Evolutionary conservation across 805 yeast genomes (phyloP).

Genomic region (Starmerella bombicola): DNA sequence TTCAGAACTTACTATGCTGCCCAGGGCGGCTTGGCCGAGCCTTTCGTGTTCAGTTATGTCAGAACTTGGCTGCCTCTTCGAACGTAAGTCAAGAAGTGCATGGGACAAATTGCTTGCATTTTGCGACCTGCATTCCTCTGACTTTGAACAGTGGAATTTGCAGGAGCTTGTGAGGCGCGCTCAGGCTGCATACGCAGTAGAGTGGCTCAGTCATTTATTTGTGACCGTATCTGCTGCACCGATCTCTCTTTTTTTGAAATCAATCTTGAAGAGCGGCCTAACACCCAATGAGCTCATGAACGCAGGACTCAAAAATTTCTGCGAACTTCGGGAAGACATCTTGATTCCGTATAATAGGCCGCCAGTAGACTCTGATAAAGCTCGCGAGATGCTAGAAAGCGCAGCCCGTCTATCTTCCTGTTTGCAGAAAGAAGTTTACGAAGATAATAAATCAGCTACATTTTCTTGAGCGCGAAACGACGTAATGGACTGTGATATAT

Average conservation of each 20-base stretch:
- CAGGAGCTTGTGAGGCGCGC: neutral
- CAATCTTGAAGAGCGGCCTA: neutral
- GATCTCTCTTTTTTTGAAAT: neutral
- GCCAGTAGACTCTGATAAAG: too few species aligned
- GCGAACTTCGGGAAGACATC: neutral
- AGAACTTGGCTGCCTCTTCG: conserved; percentile 2
- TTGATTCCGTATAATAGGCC: neutral
- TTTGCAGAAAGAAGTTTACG: too few species aligned
- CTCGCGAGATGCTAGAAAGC: too few species aligned
- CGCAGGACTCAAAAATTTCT: neutral
- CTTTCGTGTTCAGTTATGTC: conserved; percentile 1
- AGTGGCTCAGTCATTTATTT: neutral
- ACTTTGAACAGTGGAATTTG: neutral
- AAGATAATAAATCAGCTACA: too few species aligned
- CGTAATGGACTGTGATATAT: too few species aligned
- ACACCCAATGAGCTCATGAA: conserved; percentile 1
- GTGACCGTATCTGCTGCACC: neutral
- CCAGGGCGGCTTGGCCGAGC: neutral
- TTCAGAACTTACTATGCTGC: conserved; percentile 2
- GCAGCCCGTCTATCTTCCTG: too few species aligned
- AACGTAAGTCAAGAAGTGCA: neutral
- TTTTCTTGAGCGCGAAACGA: too few species aligned
- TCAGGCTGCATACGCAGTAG: neutral
- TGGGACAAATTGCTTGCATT: neutral
- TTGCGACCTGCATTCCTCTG: neutral